These are phyloP conservation scores for Coemansia sp. DNA, from an alignment of 192 early-diverging fungal genomes.

Conservation along the genomic window DNA sequence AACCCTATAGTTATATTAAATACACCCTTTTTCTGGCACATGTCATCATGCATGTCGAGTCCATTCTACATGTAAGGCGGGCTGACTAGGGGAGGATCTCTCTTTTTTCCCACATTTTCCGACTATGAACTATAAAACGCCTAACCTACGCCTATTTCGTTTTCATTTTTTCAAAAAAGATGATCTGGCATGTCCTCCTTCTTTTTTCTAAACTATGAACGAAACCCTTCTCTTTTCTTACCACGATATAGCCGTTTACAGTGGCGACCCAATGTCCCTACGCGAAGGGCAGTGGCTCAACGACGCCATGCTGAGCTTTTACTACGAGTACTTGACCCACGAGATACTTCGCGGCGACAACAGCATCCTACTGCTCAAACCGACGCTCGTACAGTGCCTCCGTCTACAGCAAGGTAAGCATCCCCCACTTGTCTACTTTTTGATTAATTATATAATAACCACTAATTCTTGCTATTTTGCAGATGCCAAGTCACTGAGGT, in stretches of 20 bases:
- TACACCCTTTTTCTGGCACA: not conserved
- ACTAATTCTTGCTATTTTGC: not conserved
- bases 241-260: slow-evolving; percentile 31
- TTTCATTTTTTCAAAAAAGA: not conserved
- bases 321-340: slow-evolving; percentile 46
- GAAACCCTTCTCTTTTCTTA: slow-evolving; percentile 27
- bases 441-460: not conserved
- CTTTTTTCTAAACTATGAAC: not conserved
- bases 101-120: not conserved
- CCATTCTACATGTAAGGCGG: not conserved
- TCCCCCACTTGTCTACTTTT: not conserved
- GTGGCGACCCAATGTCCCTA: slow-evolving; percentile 30
- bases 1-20: slow-evolving; percentile 22
- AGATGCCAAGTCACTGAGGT: slow-evolving; percentile 6
- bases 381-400: slow-evolving; percentile 27
- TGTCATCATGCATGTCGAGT: not conserved
- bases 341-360: slow-evolving; percentile 27
- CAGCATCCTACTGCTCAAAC: slow-evolving; percentile 38
- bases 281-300: slow-evolving; percentile 40
- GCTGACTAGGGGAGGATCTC: not conserved
- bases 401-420: slow-evolving; percentile 4
- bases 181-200: not conserved
- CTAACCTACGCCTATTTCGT: not conserved
- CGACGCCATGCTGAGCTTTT: slow-evolving; percentile 46
- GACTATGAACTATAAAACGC: not conserved